phyloP scores from a whole-genome alignment of 257 asterid genomes.

The Capsicum chinense region DNA sequence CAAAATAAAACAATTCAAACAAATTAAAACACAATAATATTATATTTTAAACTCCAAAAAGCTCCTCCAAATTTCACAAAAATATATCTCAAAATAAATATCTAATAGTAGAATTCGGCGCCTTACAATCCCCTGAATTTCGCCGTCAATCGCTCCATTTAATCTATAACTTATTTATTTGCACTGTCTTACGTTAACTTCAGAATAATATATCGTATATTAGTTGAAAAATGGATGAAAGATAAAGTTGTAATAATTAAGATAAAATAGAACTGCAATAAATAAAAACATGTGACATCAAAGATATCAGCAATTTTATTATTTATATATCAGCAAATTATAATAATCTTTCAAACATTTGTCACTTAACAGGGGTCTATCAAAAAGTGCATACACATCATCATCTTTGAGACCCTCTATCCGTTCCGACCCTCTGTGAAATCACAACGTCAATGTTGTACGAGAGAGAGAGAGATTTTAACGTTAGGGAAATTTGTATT shows the following conservation, averaged over 20 bases:
- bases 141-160: constrained; percentile 62
- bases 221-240: neutral
- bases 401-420: too few relatives aligned
- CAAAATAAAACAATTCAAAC: too few relatives aligned
- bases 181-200: neutral
- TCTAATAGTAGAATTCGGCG: constrained; percentile 48
- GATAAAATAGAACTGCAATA: neutral
- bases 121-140: constrained; percentile 51
- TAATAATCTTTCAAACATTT: neutral
- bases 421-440: too few relatives aligned
- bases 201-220: constrained; percentile 18
- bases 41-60: neutral
- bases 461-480: too few relatives aligned
- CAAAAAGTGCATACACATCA: too few relatives aligned
- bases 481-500: too few relatives aligned
- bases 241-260: neutral
- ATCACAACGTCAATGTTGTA: too few relatives aligned
- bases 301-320: neutral
- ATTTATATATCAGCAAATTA: neutral
- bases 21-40: too few relatives aligned
- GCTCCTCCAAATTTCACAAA: constrained; percentile 15
- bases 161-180: neutral
- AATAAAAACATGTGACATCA: neutral
- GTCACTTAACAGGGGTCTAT: too few relatives aligned
- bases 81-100: neutral